phyloP scores from a whole-genome alignment of 768 basidiomycete species.

The Paxillus involutus region DNA sequence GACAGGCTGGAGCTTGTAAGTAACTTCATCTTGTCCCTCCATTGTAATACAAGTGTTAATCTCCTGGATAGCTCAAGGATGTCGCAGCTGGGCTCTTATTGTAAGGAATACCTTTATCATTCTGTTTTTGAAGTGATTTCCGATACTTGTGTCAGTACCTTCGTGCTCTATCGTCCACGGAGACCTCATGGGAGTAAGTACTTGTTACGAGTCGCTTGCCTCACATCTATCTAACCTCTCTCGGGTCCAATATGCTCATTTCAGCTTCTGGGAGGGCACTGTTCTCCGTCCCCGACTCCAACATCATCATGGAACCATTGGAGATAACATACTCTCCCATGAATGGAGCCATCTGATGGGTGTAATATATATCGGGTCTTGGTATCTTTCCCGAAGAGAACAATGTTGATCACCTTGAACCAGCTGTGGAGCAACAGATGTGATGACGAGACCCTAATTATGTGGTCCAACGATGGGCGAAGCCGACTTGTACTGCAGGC shows the following conservation, averaged over 20 bases:
- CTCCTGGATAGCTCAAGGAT: slow-evolving; percentile 6
- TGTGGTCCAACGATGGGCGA: too few relatives aligned
- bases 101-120: not conserved
- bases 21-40: not conserved
- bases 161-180: slow-evolving; percentile 16
- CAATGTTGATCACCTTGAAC: too few relatives aligned
- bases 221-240: not conserved
- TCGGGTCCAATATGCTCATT: slow-evolving; percentile 45
- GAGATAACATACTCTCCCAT: slow-evolving; percentile 16
- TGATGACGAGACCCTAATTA: too few relatives aligned
- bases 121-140: not conserved
- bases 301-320: slow-evolving; percentile 4
- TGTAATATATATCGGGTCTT: too few relatives aligned
- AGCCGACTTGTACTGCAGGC: too few relatives aligned
- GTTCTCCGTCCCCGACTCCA: slow-evolving; percentile 44
- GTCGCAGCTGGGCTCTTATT: slow-evolving; percentile 13
- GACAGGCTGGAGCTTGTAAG: slow-evolving; percentile 18
- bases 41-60: too few relatives aligned
- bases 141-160: slow-evolving; percentile 9
- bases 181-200: slow-evolving; percentile 16
- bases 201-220: not conserved
- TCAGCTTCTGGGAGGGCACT: slow-evolving; percentile 34
- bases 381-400: too few relatives aligned
- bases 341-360: slow-evolving; percentile 38
- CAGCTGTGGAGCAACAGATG: too few relatives aligned